These are phyloP conservation scores for Metschnikowia corniflorae DNA, from an alignment of 805 yeast species.

Conservation along the genomic window DNA sequence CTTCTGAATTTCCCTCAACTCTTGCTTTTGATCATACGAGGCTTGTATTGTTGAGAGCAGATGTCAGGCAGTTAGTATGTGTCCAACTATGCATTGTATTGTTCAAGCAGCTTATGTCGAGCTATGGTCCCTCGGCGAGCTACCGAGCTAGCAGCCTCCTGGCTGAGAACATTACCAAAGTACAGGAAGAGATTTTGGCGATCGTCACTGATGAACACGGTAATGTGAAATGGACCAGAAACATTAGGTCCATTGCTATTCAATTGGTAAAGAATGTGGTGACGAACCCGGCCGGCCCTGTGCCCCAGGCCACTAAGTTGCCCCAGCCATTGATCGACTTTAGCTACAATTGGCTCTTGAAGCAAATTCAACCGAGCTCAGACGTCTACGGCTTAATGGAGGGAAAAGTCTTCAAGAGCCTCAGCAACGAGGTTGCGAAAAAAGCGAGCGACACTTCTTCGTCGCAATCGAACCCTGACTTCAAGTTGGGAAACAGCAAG, in stretches of 20 bases:
- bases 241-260: slow-evolving; percentile 66
- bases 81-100: slow-evolving; percentile 68
- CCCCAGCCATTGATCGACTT: slow-evolving; percentile 50
- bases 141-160: slow-evolving; percentile 19
- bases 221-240: slow-evolving; percentile 86
- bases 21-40: slow-evolving; percentile 83
- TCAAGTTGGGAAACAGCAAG: slow-evolving; percentile 6
- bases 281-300: slow-evolving; percentile 14
- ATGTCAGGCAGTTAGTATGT: slow-evolving; percentile 80
- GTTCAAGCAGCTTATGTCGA: slow-evolving; percentile 60
- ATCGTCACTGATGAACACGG: slow-evolving; percentile 84
- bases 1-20: slow-evolving; percentile 76
- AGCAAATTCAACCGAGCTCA: slow-evolving; percentile 81
- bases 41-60: slow-evolving; percentile 73
- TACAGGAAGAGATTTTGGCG: slow-evolving; percentile 71
- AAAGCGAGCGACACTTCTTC: slow-evolving; percentile 1
- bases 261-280: slow-evolving; percentile 51
- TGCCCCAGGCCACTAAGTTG: slow-evolving; percentile 18
- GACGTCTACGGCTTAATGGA: slow-evolving; percentile 76
- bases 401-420: slow-evolving; percentile 53
- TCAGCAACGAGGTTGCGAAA: slow-evolving; percentile 33
- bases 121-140: slow-evolving; percentile 28
- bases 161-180: slow-evolving; percentile 38
- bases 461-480: slow-evolving; percentile 5
- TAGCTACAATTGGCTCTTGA: slow-evolving; percentile 73